Evolutionary conservation across 257 asterid species (phyloP), one percentile per base, ranked within the genome.

Genomic region (Phtheirospermum japonicum): DNA sequence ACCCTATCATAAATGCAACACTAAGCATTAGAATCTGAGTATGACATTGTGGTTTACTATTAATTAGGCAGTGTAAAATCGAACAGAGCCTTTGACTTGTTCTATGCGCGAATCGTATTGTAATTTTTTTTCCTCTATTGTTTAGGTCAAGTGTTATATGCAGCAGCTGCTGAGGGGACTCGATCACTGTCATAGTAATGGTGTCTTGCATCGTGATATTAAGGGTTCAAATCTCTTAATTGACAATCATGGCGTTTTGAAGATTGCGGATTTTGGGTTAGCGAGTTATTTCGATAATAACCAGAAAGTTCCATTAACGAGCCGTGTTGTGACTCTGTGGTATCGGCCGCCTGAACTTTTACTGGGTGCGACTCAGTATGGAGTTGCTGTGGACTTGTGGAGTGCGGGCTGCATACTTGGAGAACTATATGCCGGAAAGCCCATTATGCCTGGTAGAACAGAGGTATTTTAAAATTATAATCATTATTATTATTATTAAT

Each of bases 271-370:
- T 83, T 87, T 90, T 82, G 98, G 98, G 7, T 70, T 90, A 71
- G 98, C 98, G 26, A 88, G 85, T 71, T 88, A 75, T 67, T 85
- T 74, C 48, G 86, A 85, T 75, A 71, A 58, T 52, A 66, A 72
- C 59, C 78, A 80, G 52, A 84, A 65, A 40, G 69, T 75, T 65
- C 89, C 90, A 34, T 74, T 88, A 40, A 90, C 98, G 23, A 90
- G 95, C 80, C 98, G 95, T 18, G 98, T 90, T 39, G 98, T 90
- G 68, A 90, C 98, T 54, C 73, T 90, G 58, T 90, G 98, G 98
- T 90, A 90, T 79, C 89, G 98, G 53, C 96, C 98, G 20, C 96
- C 96, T n/a, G 97, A 90, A 68, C 97, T 90, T 53, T 70, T 90
- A 70, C 89, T 87, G 5, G 97, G 97, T 42, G 89, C 96, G 26